Base-by-base conservation (phyloP, 768 basidiomycete species). In the Termitomyces sp. region DNA sequence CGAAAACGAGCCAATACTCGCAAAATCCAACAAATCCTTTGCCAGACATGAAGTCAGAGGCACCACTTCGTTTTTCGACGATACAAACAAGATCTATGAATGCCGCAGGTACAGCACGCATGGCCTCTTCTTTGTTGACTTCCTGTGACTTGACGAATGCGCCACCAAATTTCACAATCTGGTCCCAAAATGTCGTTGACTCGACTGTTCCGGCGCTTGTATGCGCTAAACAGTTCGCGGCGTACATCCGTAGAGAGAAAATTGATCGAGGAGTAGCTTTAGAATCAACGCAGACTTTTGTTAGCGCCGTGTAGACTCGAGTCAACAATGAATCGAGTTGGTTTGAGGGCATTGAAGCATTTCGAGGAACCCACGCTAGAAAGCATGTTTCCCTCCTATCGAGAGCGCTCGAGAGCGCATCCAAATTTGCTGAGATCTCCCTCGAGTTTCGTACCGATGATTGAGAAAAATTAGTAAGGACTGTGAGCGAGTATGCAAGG, bases 1-100 rank as follows among this genome's bases (percentile, higher is more conserved):
- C 88, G 61, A 90, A 81, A 20, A 71, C 73, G 62, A 83, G 78
- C 84, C 90, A 90, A 54, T 81, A 83, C 61, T 92, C 88, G 65
- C 88, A 90, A 67, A 88, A 81, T 8, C 74, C 73, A 14, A 82
- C 59, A 63, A 88, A 92, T 0, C 77, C 74, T 47, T 71, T 76
- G 3, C 83, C 83, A 16, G 68, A 68, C 55, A 82, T 61, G 60
- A 87, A 86, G 0, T 34, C 60, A 2, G 57, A 66, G n/a, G 51
- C 60, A 61, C 75, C 78, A 31, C 56, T 53, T 59, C 75, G 66
- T 18, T 65, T 60, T 62, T 79, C 74, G 0, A 76, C 76, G 43
- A 71, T 61, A 3, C 58, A 62, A n/a, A 84, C 68, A 2, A 88
- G 58, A 18, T 74, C 72, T 7, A 70, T 69, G 56, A 82, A 83